A percentile compares a stretch with the other conserved stretches of the same genome.
phyloP scores from a whole-genome alignment of 78 protist species.

The Dictyostelium capitatum region DNA sequence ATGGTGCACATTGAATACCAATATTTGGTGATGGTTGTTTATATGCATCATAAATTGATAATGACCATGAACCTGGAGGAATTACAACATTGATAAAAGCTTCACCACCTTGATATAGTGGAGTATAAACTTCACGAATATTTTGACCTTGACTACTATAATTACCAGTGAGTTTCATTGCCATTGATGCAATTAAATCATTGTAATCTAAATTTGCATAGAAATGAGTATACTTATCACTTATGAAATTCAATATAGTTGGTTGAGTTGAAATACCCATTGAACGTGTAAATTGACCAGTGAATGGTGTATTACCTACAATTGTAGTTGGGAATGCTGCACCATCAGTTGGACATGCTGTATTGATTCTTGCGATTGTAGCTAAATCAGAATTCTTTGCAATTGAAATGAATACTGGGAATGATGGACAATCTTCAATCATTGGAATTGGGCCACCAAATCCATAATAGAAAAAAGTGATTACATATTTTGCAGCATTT shows the following conservation, averaged over 20 bases:
- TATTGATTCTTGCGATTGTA: neutral
- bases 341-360: neutral
- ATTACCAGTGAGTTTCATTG: slow-evolving; percentile 21
- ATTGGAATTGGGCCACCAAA: slow-evolving; percentile 29
- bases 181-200: slow-evolving; percentile 36
- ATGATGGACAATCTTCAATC: slow-evolving; percentile 53
- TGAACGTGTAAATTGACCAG: neutral
- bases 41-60: slow-evolving; percentile 36
- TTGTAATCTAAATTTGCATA: slow-evolving; percentile 18
- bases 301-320: neutral
- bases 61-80: slow-evolving; percentile 29
- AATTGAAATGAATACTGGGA: slow-evolving; percentile 16
- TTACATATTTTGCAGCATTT: slow-evolving; percentile 3
- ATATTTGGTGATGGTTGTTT: neutral
- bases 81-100: slow-evolving; percentile 36
- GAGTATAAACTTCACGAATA: neutral
- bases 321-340: neutral
- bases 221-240: neutral
- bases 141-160: slow-evolving; percentile 10
- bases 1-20: slow-evolving; percentile 36
- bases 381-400: neutral
- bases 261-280: neutral
- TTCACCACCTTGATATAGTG: slow-evolving; percentile 59
- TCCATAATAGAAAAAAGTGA: slow-evolving; percentile 48
- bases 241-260: neutral